Evolutionary conservation across 495 filamentous ascomycete genomes (phyloP), one percentile per base, ranked within the genome.

Genomic region (Cenococcum geophilum): DNA sequence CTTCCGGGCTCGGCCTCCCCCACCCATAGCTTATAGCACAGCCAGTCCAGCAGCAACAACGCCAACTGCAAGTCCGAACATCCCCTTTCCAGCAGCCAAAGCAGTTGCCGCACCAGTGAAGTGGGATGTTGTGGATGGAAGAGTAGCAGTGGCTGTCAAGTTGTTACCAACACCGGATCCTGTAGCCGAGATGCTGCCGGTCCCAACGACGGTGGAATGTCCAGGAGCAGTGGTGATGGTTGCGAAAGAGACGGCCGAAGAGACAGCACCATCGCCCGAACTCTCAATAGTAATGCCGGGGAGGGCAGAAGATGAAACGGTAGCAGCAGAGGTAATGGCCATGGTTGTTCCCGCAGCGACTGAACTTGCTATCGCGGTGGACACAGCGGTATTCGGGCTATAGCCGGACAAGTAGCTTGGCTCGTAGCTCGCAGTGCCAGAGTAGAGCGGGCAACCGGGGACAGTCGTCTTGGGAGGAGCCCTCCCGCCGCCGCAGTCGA

Each of bases 401-500:
- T 59, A 70, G 25, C 77, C 77, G 18, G 76, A 69, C 6, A 82
- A 66, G 66, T 74, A 84, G 59, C 68, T 76, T 4, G 82, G 76
- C 22, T 74, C 73, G 58, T 80, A 76, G 18, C 79, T 79, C 22
- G 73, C 80, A 8, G 82, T 84, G 47, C 84, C 84, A 1, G 66
- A 69, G 71, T 87, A 87, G 14, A 60, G 62, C 0, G 77, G 73
- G 67, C 85, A 88, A 8, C 83, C 84, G 0, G 83, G 83, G 27
- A 82, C 78, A 34, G 76, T 76, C 20, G 79, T 80, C 72, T 82
- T 86, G 0, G 80, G 77, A 0, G 84, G 83, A 10, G 82, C 83
- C 47, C 79, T 76, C 22, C 83, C 84, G 57, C 85, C 85, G 32
- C 85, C 85, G 67, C 85, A 87, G 76, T 86, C 83, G 60, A 82